phyloP scores from a whole-genome alignment of 345 rosid species.

The Syzygium grande region DNA sequence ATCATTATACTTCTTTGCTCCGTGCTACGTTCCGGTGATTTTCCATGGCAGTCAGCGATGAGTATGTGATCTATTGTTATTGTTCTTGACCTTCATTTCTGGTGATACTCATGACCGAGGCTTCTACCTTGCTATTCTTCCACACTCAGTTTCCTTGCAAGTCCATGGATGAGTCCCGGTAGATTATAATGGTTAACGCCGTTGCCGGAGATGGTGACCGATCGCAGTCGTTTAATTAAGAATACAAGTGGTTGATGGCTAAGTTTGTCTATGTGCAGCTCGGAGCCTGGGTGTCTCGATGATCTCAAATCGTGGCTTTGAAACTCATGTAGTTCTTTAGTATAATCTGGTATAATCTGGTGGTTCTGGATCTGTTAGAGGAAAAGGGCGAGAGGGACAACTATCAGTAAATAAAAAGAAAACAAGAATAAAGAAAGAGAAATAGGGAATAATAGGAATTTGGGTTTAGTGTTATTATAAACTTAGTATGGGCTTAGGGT shows the following conservation, averaged over 20 bases:
- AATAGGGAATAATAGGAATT: too few relatives aligned
- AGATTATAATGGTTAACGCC: not conserved
- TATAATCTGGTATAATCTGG: not conserved
- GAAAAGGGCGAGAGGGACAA: not conserved
- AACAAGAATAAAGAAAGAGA: too few relatives aligned
- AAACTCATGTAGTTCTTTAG: not conserved
- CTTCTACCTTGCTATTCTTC: not conserved
- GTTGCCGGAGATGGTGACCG: not conserved
- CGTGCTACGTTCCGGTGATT: too few relatives aligned
- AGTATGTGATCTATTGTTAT: too few relatives aligned
- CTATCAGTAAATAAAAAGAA: not conserved
- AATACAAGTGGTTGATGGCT: not conserved
- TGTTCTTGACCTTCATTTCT: too few relatives aligned
- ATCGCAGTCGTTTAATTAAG: not conserved
- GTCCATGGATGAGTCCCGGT: not conserved
- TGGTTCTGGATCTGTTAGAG: not conserved
- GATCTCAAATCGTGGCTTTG: too few relatives aligned
- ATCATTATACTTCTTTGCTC: not conserved
- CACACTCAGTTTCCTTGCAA: too few relatives aligned
- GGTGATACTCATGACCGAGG: not conserved
- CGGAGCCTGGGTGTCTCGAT: too few relatives aligned
- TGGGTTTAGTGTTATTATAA: too few relatives aligned
- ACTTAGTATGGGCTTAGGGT: too few relatives aligned
- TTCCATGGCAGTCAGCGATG: not conserved
- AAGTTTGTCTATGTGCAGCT: too few relatives aligned